These are phyloP conservation scores for Candida boidinii DNA, from an alignment of 805 yeast genomes.

Conservation along the genomic window DNA sequence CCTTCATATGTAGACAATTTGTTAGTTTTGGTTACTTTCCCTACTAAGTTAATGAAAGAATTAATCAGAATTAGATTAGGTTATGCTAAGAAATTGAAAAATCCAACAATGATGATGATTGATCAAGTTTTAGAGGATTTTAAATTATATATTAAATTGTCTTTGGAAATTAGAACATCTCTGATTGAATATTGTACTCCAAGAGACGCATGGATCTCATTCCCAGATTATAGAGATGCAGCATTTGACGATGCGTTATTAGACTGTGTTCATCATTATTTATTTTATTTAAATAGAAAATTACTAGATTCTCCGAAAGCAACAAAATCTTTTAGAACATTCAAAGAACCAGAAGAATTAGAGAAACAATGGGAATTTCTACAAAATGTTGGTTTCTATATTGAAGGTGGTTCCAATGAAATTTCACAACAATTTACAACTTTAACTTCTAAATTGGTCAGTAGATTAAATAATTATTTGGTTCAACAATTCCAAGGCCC, in stretches of 20 bases:
- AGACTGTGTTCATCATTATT: slow-evolving; percentile 64
- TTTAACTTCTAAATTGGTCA: slow-evolving; percentile 58
- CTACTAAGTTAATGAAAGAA: slow-evolving; percentile 72
- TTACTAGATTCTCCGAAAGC: slow-evolving; percentile 66
- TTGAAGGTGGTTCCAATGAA: slow-evolving; percentile 74
- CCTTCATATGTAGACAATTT: slow-evolving; percentile 66
- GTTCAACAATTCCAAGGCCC: slow-evolving; percentile 67
- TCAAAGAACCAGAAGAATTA: slow-evolving; percentile 85
- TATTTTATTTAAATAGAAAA: slow-evolving; percentile 66
- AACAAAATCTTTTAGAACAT: slow-evolving; percentile 61
- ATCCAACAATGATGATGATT: slow-evolving; percentile 92
- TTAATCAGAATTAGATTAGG: slow-evolving; percentile 63
- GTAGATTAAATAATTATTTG: slow-evolving; percentile 61
- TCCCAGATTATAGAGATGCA: slow-evolving; percentile 54
- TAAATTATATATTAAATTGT: slow-evolving; percentile 64
- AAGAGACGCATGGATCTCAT: slow-evolving; percentile 57
- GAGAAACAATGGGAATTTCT: slow-evolving; percentile 76
- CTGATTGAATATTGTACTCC: slow-evolving; percentile 52
- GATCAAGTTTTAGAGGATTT: slow-evolving; percentile 90
- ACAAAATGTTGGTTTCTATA: slow-evolving; percentile 64
- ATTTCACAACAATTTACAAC: slow-evolving; percentile 70
- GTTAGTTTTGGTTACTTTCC: slow-evolving; percentile 62
- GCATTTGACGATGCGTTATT: slow-evolving; percentile 56
- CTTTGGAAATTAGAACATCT: slow-evolving; percentile 65
- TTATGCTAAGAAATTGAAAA: slow-evolving; percentile 69